These are phyloP conservation scores for Yamadazyma takamatsuzukensis DNA, from an alignment of 805 yeast species.

Conservation along the genomic window DNA sequence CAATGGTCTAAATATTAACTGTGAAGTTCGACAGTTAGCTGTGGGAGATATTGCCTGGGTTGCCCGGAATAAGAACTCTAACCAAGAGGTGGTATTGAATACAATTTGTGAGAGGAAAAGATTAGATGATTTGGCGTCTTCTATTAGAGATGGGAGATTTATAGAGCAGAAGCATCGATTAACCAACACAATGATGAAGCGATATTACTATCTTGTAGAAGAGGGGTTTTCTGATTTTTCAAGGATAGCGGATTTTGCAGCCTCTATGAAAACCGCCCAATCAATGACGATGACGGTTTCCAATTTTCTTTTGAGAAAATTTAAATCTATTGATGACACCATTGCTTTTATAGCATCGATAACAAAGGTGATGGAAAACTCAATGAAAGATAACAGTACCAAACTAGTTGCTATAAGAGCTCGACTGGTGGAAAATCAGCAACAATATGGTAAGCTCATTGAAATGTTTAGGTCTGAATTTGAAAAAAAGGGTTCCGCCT, in stretches of 20 bases:
- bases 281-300: conserved; percentile 65
- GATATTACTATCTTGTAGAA: conserved; percentile 77
- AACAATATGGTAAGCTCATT: conserved; percentile 44
- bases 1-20: conserved; percentile 41
- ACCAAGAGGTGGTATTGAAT: conserved; percentile 66
- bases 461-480: conserved; percentile 44
- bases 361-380: conserved; percentile 41
- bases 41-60: conserved; percentile 92
- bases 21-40: conserved; percentile 56
- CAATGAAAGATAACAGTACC: conserved; percentile 21
- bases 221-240: conserved; percentile 43
- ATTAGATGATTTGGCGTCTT: conserved; percentile 75
- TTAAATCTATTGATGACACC: conserved; percentile 73
- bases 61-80: conserved; percentile 59
- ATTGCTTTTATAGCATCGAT: conserved; percentile 52
- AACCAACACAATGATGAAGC: conserved; percentile 59
- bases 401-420: conserved; percentile 52
- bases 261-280: conserved; percentile 73
- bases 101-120: conserved; percentile 89
- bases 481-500: conserved; percentile 19
- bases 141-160: conserved; percentile 86
- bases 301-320: conserved; percentile 63
- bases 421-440: conserved; percentile 44
- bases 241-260: conserved; percentile 47
- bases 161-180: conserved; percentile 82